These are phyloP conservation scores for Trichosporon sp. DNA, from an alignment of 1,284 basidiomycete genomes.

Conservation along the genomic window DNA sequence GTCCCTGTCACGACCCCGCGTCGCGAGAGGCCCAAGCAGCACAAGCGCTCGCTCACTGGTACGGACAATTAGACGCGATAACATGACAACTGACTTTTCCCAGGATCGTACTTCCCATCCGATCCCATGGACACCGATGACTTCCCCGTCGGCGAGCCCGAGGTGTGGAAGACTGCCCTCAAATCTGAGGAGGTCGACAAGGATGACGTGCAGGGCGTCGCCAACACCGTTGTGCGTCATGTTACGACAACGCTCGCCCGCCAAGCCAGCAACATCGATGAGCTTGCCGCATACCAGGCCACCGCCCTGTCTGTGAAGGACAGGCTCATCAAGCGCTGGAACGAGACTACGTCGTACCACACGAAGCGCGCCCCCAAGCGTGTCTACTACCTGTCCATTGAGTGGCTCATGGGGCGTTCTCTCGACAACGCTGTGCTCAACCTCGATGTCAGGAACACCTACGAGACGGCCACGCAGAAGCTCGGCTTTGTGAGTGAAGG, in stretches of 20 bases:
- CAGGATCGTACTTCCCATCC: conserved; percentile 46
- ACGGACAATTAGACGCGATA: not conserved
- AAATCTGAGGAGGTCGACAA: conserved; percentile 31
- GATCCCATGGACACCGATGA: conserved; percentile 62
- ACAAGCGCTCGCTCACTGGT: conserved; percentile 43
- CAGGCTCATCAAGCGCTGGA: conserved; percentile 60
- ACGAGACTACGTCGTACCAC: conserved; percentile 46
- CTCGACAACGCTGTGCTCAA: conserved; percentile 87
- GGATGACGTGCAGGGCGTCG: conserved; percentile 56
- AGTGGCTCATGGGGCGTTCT: conserved; percentile 71
- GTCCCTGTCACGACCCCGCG: conserved; percentile 38
- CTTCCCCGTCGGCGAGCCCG: conserved; percentile 78
- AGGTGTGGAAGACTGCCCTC: conserved; percentile 63
- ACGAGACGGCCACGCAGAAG: conserved; percentile 59
- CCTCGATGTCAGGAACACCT: conserved; percentile 70
- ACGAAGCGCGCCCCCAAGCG: conserved; percentile 46
- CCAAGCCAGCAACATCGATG: conserved; percentile 79
- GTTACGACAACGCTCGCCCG: conserved; percentile 79
- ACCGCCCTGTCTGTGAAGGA: conserved; percentile 67
- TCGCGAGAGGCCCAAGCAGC: conserved; percentile 36
- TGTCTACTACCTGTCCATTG: conserved; percentile 78
- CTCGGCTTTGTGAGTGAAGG: conserved; percentile 57
- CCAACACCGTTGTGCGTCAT: conserved; percentile 71
- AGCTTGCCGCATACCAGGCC: conserved; percentile 50
- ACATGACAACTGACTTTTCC: conserved; percentile 4